Percentiles rank a stretch among this genome's conserved stretches.
These are phyloP conservation scores for Trametes versicolor DNA, from an alignment of 1,284 basidiomycete species.

Conservation along the genomic window DNA sequence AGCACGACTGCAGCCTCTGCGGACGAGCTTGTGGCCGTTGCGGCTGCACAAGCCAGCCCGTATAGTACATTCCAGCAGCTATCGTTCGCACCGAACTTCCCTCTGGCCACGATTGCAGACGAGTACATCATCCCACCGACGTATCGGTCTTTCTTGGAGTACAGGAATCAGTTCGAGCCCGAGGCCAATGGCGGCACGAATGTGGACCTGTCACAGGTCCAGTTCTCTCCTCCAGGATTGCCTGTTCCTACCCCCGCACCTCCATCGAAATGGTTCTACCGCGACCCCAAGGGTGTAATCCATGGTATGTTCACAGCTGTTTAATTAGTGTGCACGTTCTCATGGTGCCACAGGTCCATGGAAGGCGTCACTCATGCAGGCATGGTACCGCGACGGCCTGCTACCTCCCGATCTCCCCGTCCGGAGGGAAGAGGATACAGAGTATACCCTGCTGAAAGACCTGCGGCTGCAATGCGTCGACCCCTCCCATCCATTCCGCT, in stretches of 20 bases:
- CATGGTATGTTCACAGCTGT: constrained; percentile 60
- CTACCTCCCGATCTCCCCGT: constrained; percentile 83
- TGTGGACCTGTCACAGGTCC: constrained; percentile 64
- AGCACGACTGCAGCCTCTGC: constrained; percentile 44
- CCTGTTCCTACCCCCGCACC: constrained; percentile 72
- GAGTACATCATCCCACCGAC: constrained; percentile 91
- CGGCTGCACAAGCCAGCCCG: constrained; percentile 76
- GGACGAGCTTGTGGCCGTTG: constrained; percentile 76
- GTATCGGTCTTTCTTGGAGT: constrained; percentile 79
- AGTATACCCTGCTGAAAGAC: constrained; percentile 75
- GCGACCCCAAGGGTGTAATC: constrained; percentile 79
- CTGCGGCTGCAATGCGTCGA: constrained; percentile 78
- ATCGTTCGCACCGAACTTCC: constrained; percentile 83
- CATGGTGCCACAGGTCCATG: constrained; percentile 68
- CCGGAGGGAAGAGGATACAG: constrained; percentile 74
- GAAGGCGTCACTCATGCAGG: constrained; percentile 86
- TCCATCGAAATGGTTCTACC: constrained; percentile 81
- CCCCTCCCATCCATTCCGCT: constrained; percentile 78
- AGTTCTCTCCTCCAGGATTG: constrained; percentile 81
- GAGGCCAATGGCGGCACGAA: constrained; percentile 53
- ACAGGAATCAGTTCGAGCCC: constrained; percentile 69
- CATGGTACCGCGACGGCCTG: constrained; percentile 84
- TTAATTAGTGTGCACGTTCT: constrained; percentile 19
- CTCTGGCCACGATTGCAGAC: constrained; percentile 85
- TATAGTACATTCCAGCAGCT: constrained; percentile 92